Evolutionary conservation across 768 basidiomycete genomes (phyloP), one percentile per base, ranked within the genome.

Genomic region (Ramaria sp.): DNA sequence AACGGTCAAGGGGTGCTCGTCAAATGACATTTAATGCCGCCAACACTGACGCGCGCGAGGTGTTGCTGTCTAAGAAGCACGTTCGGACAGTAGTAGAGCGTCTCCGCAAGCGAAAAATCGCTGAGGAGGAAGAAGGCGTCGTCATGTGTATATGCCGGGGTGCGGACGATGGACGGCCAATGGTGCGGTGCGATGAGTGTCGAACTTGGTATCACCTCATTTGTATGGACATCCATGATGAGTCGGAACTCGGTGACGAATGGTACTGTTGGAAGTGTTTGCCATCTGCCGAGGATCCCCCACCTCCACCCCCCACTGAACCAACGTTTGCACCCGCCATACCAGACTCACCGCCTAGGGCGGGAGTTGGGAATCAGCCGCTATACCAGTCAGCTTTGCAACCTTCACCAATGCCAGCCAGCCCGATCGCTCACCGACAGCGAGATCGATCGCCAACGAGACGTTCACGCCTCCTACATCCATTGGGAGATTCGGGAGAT

Each of bases 101-200:
- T 22, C 66, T 71, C 46, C 56, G 66, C 46, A 69, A 66, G 34
- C 75, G 77, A 59, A 71, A 74, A 59, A 69, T 58, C 20, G 53
- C 55, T 2, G 73, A 60, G 66, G 75, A 62, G 65, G 74, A 74
- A 12, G 77, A 77, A 5, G 77, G 77, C 11, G 78, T 79, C 49
- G 68, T 76, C 17, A 63, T 82, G 17, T 91, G 89, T 65, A 73
- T 86, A 27, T 91, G 88, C 65, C 69, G 72, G 43, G 83, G 81
- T 17, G 72, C 70, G 51, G 83, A 86, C 62, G 84, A 88, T 58
- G 88, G 84, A 3, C 73, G 83, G n/a, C 78, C 82, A 58, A 74
- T 88, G 47, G 90, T 91, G 33, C 89, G 90, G 63, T 92, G 89
- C 62, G 88, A 91, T 63, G 75, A 76, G 4, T 92, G 89, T 67